Evolutionary conservation across 768 basidiomycete species (phyloP).

Genomic region (Suillus lakei): DNA sequence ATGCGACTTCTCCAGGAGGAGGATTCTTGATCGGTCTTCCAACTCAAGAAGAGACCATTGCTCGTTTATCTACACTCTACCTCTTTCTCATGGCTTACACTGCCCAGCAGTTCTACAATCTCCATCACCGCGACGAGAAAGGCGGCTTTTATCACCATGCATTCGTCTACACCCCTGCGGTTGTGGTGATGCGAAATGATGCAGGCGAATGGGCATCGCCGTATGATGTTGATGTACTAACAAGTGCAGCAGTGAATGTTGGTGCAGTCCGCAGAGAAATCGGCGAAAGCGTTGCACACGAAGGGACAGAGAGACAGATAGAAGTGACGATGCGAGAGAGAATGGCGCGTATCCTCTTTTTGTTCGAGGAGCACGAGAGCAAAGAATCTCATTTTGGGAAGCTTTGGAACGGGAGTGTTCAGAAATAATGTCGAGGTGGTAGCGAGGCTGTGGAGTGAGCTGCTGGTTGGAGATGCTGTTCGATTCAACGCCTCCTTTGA

Average conservation of each 20-base stretch:
- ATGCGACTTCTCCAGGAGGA: constrained; percentile 68
- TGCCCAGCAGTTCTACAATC: constrained; percentile 58
- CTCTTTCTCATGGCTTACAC: constrained; percentile 52
- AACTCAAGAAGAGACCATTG: constrained; percentile 76
- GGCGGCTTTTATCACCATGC: constrained; percentile 68
- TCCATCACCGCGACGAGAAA: constrained; percentile 45
- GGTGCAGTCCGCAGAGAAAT: constrained; percentile 37
- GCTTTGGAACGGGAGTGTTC: constrained; percentile 75
- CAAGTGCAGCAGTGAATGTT: constrained; percentile 75
- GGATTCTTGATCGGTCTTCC: constrained; percentile 69
- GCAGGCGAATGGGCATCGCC: constrained; percentile 55
- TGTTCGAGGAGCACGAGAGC: constrained; percentile 60
- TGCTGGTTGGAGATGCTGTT: constrained; percentile 35
- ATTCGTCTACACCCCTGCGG: constrained; percentile 67
- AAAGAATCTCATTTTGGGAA: constrained; percentile 64
- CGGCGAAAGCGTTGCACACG: constrained; percentile 16
- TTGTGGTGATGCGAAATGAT: constrained; percentile 63
- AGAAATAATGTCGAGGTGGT: constrained; percentile 41
- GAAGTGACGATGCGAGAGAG: constrained; percentile 60
- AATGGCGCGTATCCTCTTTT: constrained; percentile 62
- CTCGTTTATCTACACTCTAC: constrained; percentile 69
- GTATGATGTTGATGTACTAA: constrained; percentile 60
- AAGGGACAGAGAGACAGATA: constrained; percentile 41
- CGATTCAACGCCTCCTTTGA: constrained; percentile 44
- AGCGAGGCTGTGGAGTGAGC: constrained; percentile 44